Percentiles rank a stretch among this genome's conserved stretches.
Conservation (phyloP, 805 yeast genomes). For the Priceomyces fermenticarens region DNA sequence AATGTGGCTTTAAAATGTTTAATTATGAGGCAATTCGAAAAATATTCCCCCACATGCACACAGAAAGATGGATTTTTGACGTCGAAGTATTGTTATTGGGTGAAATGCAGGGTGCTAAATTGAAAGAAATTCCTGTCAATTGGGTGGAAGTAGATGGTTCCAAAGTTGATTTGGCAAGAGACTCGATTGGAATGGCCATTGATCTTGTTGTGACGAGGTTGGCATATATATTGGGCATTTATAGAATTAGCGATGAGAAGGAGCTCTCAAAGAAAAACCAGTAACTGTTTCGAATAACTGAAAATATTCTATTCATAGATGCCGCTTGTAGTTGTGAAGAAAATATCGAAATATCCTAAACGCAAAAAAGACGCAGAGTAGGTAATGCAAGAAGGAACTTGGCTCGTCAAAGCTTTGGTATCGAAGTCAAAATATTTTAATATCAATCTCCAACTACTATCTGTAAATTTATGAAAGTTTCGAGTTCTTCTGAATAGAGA, state of each 20-base stretch:
- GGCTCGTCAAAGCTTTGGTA: too few relatives aligned
- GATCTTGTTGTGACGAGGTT: conserved; percentile 87
- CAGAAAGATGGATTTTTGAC: conserved; percentile 98
- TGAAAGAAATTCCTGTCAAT: conserved; percentile 79
- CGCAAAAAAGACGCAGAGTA: too few relatives aligned
- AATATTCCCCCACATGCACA: conserved; percentile 89
- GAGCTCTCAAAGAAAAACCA: conserved; percentile 4
- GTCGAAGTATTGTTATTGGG: conserved; percentile 88
- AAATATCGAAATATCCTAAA: too few relatives aligned
- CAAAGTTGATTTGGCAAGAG: conserved; percentile 88
- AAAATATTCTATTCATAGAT: not conserved
- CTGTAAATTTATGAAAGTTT: too few relatives aligned
- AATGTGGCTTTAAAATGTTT: conserved; percentile 95
- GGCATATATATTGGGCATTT: conserved; percentile 84
- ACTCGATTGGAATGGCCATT: conserved; percentile 88
- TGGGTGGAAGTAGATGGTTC: conserved; percentile 99
- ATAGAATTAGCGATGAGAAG: conserved; percentile 36
- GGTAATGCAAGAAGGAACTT: too few relatives aligned
- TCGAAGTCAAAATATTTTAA: too few relatives aligned
- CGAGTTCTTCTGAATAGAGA: too few relatives aligned
- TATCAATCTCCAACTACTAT: too few relatives aligned
- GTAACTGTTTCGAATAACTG: not conserved
- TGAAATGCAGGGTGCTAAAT: conserved; percentile 59
- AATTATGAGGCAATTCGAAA: conserved; percentile 59
- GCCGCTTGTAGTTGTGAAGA: not conserved